Base-by-base conservation (phyloP, 371 early-diverging fungal genomes). In the Mortierella sp. region DNA sequence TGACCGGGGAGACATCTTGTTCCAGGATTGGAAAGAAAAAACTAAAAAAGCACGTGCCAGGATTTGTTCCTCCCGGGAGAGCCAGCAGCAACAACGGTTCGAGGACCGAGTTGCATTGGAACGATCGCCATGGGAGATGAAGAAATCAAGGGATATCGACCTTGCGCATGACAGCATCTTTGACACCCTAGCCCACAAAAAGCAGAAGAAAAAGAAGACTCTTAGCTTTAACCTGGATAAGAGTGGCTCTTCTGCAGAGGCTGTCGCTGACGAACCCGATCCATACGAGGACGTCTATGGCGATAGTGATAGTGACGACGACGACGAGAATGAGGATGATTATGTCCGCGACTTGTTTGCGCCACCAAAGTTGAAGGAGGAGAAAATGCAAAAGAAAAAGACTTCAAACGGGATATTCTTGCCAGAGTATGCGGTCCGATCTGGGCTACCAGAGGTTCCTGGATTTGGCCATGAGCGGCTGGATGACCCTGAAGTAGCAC, bases 11-110 rank as follows among this genome's bases (percentile, higher is more conserved):
- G 89, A 89, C 24, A 58, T 90, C 1, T 87, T 88, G 66, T 87
- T 88, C 52, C 86, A 88, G 65, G 84, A 86, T 8, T 92, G 92
- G 92, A 88, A 86, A 67, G 88, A 89, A 22, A 83, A 86, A 60
- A 92, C 92, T 4, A 87, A 89, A 67, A 88, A 86, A 58, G 87
- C 87, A 6, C 82, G 91, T 55, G 91, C 89, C 13, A 87, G 84
- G 65, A 64, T 88, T 8, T 86, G 85, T 3, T 78, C 86, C 11
- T 82, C 84, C 28, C 77, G 88, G 5, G 87, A 89, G 52, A 87
- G 85, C 36, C 90, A 90, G 65, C 83, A 85, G 48, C 86, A 86
- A 22, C 83, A 86, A 45, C 83, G 88, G 5, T 92, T 92, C 72
- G 83, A 84, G n/a, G 88, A 91, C 2, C 83, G 86, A 53, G 66